Percentiles rank a stretch among this genome's conserved stretches.
Evolutionary conservation across 495 filamentous ascomycete genomes (phyloP).

Genomic region (Penicillium angulare): DNA sequence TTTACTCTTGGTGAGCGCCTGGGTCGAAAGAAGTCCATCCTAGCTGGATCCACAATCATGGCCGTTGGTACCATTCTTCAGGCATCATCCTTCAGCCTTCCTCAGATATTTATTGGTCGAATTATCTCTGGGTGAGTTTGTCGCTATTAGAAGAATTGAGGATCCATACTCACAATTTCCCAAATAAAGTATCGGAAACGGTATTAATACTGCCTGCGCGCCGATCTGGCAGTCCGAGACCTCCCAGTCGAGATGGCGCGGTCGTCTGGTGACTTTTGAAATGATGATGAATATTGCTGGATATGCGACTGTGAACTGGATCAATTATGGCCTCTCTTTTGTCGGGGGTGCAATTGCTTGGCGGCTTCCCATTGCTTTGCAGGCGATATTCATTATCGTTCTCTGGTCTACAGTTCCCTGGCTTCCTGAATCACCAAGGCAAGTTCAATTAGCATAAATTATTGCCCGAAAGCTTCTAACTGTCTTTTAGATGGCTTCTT

Average conservation of each 20-base stretch:
- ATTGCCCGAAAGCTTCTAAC: slow-evolving; percentile 13
- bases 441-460: slow-evolving; percentile 25
- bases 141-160: too few relatives aligned
- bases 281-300: slow-evolving; percentile 61
- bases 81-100: slow-evolving; percentile 45
- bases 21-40: slow-evolving; percentile 52
- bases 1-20: slow-evolving; percentile 51
- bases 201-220: slow-evolving; percentile 62
- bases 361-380: slow-evolving; percentile 53
- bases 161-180: background rate
- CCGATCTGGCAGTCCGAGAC: slow-evolving; percentile 68
- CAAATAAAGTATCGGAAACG: slow-evolving; percentile 56
- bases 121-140: slow-evolving; percentile 22
- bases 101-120: slow-evolving; percentile 59
- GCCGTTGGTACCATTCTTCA: slow-evolving; percentile 56
- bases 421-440: slow-evolving; percentile 56
- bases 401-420: slow-evolving; percentile 49
- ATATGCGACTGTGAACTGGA: slow-evolving; percentile 53
- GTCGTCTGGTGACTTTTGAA: slow-evolving; percentile 59
- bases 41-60: slow-evolving; percentile 53
- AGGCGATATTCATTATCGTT: slow-evolving; percentile 53
- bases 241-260: slow-evolving; percentile 55
- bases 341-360: slow-evolving; percentile 43
- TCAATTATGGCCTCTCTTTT: slow-evolving; percentile 56
- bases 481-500: slow-evolving; percentile 42